Evolutionary conservation across 169 alveolate species (phyloP), one percentile per base, ranked within the genome.

Genomic region (Ichthyophthirius multifiliis): DNA sequence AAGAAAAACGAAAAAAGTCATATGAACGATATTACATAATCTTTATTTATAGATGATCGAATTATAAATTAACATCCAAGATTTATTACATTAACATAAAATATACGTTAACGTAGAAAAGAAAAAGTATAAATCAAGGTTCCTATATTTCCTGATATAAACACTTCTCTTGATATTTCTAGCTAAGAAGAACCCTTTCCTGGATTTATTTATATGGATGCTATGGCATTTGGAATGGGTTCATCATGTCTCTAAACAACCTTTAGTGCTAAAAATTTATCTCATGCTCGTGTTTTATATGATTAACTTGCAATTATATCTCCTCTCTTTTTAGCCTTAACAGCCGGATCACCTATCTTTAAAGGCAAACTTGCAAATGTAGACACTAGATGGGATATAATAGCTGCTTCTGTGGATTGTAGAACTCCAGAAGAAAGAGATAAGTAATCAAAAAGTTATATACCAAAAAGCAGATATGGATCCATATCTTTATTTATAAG

Each of bases 211-310:
- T 92, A 97, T 74, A 94, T 97, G 99, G 99, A 98, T 86, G 96
- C 97, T 30, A 95, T 96, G 97, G 98, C 92, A 18, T 97, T 97
- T 80, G 99, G 99, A 12, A 98, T 97, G 99, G 98, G 99, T 15
- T 90, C 93, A 95, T 92, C 97, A 47, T 97, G 98, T 65, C 85
- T 93, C 27, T 99, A 98, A 88, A 88, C 85, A 23, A 79, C 99
- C 2, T 93, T 93, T 82, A 91, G 94, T 34, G 85, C 97, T 39
- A 79, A 88, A 46, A 86, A 91, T 63, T 75, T 97, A 5, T 81
- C 88, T 63, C 97, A 92, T 74, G 98, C 99, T 7, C 79, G 97
- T 39, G 92, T 92, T 55, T 82, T 98, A 32, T 95, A 97, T 90
- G 99, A 98, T 84, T 97, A 96, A 88, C 74, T 97, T 65, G 93